Percentiles rank a stretch among this genome's conserved stretches.
Evolutionary conservation across 192 early-diverging fungal genomes (phyloP).

Genomic region (Rhizophagus sp.): DNA sequence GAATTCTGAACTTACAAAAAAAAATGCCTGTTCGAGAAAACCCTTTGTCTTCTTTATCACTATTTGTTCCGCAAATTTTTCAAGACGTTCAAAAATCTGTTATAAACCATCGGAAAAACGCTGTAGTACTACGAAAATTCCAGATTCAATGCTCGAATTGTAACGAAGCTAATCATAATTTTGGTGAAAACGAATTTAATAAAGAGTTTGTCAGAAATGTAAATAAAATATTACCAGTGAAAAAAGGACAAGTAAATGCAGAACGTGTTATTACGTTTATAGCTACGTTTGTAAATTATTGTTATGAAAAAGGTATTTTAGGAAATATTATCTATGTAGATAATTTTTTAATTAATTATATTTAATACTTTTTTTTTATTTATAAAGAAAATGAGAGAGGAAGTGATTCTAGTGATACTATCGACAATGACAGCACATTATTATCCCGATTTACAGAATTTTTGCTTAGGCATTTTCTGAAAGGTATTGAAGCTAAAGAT

Average conservation of each 20-base stretch:
- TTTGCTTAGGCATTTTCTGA: conserved; percentile 68
- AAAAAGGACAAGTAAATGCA: conserved; percentile 68
- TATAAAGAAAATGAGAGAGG: background rate
- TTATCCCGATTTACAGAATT: conserved; percentile 71
- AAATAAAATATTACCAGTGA: conserved; percentile 73
- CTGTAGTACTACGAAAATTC: conserved; percentile 72
- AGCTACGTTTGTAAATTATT: conserved; percentile 71
- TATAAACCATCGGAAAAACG: conserved; percentile 69
- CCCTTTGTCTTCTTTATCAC: background rate
- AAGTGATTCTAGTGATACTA: conserved; percentile 19
- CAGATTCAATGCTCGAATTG: conserved; percentile 55
- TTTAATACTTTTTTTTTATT: background rate
- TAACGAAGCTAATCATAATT: background rate
- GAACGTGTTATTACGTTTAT: conserved; percentile 77
- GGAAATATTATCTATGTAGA: no score
- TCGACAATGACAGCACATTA: conserved; percentile 52
- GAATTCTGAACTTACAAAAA: background rate
- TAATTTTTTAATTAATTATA: background rate
- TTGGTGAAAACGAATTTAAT: conserved; percentile 70
- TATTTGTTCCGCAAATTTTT: conserved; percentile 52
- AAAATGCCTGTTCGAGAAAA: background rate
- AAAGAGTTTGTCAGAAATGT: conserved; percentile 78
- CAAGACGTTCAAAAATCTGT: conserved; percentile 70
- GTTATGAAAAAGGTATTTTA: conserved; percentile 58
- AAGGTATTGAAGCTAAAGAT: conserved; percentile 80